Evolutionary conservation across 2,329 filamentous ascomycete genomes (phyloP).

Genomic region (Colletotrichum sansevieriae): DNA sequence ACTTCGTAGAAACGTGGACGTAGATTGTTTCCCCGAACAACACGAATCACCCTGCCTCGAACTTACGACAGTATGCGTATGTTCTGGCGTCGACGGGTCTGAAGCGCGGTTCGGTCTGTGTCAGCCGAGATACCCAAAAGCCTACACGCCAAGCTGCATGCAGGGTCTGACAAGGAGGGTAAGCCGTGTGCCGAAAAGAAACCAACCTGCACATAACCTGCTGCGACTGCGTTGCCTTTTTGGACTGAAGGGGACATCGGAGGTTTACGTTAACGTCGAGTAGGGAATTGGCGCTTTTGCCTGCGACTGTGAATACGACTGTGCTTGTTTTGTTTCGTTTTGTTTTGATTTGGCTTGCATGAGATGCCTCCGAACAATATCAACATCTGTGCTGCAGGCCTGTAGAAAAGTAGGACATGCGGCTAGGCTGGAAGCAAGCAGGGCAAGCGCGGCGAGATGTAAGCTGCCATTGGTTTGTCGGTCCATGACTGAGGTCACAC

Average conservation of each 20-base stretch:
- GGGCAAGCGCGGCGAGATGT: background rate
- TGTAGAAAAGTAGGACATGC: background rate
- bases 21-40: background rate
- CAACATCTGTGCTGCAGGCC: too few species aligned
- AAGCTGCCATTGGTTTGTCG: background rate
- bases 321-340: background rate
- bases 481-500: constrained; percentile 35
- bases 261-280: background rate
- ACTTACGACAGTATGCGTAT: background rate
- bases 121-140: constrained; percentile 9
- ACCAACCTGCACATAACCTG: background rate
- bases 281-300: too few species aligned
- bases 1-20: background rate
- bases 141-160: constrained; percentile 26
- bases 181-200: background rate
- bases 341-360: background rate
- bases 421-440: background rate
- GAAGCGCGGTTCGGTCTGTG: constrained; percentile 4
- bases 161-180: constrained; percentile 34
- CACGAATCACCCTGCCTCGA: too few species aligned
- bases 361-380: too few species aligned
- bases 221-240: constrained; percentile 6
- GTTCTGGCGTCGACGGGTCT: background rate
- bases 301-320: background rate
- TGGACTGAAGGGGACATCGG: background rate